Evolutionary conservation across 495 filamentous ascomycete genomes (phyloP).

Genomic region (Penicillium atrosanguineum): DNA sequence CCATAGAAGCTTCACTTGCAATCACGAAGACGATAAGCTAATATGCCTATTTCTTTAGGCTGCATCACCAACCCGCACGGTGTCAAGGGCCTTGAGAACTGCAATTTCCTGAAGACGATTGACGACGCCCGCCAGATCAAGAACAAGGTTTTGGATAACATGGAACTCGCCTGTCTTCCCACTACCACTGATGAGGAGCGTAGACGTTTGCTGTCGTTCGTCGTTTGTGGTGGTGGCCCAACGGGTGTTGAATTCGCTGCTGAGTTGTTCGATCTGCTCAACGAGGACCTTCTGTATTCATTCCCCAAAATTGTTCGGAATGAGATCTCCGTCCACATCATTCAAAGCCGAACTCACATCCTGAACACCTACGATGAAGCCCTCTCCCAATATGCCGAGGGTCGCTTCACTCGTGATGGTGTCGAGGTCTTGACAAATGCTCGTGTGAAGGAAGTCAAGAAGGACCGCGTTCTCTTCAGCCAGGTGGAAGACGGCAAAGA

Average conservation of each 20-base stretch:
- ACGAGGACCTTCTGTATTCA: constrained; percentile 81
- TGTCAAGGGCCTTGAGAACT: constrained; percentile 91
- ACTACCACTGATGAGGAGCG: constrained; percentile 90
- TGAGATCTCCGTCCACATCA: constrained; percentile 95
- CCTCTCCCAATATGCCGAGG: constrained; percentile 85
- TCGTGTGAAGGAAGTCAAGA: constrained; percentile 81
- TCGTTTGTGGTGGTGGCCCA: constrained; percentile 90
- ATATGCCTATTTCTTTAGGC: constrained; percentile 42
- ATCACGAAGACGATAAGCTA: not conserved
- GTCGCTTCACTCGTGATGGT: constrained; percentile 81
- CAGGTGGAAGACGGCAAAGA: constrained; percentile 74
- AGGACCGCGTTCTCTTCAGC: constrained; percentile 82
- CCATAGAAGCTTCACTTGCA: not conserved
- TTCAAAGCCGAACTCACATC: constrained; percentile 91
- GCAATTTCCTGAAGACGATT: constrained; percentile 91
- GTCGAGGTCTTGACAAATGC: constrained; percentile 90
- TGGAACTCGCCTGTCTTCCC: constrained; percentile 90
- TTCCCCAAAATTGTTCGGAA: constrained; percentile 91
- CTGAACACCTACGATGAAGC: constrained; percentile 98
- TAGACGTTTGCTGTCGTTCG: constrained; percentile 84
- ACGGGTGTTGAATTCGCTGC: constrained; percentile 98
- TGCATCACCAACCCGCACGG: constrained; percentile 93
- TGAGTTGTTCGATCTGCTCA: constrained; percentile 92
- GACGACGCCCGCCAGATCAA: constrained; percentile 86
- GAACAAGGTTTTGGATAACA: constrained; percentile 85